Base-by-base conservation (phyloP, 306 rosid genomes). In the Vigna unguiculata region DNA sequence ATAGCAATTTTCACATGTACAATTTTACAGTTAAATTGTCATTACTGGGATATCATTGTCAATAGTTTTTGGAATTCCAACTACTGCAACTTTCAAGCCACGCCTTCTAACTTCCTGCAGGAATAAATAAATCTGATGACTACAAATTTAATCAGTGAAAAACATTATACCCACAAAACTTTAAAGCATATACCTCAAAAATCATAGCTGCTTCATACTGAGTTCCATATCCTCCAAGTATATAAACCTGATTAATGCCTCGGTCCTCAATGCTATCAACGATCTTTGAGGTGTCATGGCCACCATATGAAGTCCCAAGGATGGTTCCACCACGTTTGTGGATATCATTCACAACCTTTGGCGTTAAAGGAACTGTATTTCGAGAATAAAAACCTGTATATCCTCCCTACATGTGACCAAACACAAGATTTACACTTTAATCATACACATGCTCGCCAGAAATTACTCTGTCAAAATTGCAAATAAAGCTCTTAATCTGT, bases 311-410 rank as follows among this genome's bases (percentile, higher is more conserved):
- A 40, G 98, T 89, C 59, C 95, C 93, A 59, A 95, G 85, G 69
- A 92, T 76, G 47, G 97, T 92, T 76, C 97, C 97, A n/a, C 98
- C 97, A 9, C 97, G 97, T 75, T 95, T 95, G 83, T 95, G 98
- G 54, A 95, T 95, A 81, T 90, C 97, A 62, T 95, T 89, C 36
- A 95, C 98, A 28, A 75, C 66, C 86, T 89, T 95, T 6, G 98
- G 97, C 52, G 95, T 90, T 60, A 95, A 71, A 77, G 85, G 74
- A 82, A 87, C 76, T 10, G 89, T 92, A 61, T 95, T 95, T 54
- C 82, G 65, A 21, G 97, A 85, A 75, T 90, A 95, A 78, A 95
- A 95, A 12, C 98, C 98, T 67, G 85, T 86, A 77, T 92, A 95
- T 32, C 98, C 97, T 57, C 97, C 98, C 98, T 95, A 71, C 72